A percentile compares a stretch with the other conserved stretches of the same genome.
Evolutionary conservation across 1,284 basidiomycete genomes (phyloP).

Genomic region (Leccinum fallax): DNA sequence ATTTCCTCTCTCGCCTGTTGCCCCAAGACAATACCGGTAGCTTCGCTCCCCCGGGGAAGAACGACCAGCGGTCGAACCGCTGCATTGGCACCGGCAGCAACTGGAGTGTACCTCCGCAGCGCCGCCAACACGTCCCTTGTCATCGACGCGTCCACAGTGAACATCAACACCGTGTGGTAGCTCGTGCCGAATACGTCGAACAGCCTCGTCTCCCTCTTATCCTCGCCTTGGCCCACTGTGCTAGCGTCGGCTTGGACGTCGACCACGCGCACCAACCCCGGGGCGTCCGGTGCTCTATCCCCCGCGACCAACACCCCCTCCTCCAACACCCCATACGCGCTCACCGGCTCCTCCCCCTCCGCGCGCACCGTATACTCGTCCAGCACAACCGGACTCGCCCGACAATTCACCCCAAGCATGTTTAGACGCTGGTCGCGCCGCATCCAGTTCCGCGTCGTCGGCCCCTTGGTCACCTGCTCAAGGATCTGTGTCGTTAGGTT

Average conservation of each 20-base stretch:
- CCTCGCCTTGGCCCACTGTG: not conserved
- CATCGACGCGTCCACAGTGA: not conserved
- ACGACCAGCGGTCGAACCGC: constrained; percentile 13
- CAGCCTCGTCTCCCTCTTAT: not conserved
- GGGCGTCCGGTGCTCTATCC: not conserved
- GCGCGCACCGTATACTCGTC: not conserved
- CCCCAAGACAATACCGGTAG: too few relatives aligned
- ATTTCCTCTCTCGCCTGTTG: too few relatives aligned
- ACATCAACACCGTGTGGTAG: constrained; percentile 24
- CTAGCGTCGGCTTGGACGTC: not conserved
- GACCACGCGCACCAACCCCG: not conserved
- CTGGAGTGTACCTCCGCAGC: not conserved
- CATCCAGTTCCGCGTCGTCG: not conserved
- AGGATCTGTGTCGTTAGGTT: constrained; percentile 18
- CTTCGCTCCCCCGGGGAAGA: constrained; percentile 11
- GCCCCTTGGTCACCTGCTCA: not conserved
- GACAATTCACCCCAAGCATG: too few relatives aligned
- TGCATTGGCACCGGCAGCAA: too few relatives aligned
- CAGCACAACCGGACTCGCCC: too few relatives aligned
- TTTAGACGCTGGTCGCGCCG: too few relatives aligned
- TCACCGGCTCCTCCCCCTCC: not conserved
- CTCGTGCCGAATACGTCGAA: constrained; percentile 3
- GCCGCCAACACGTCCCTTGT: not conserved
- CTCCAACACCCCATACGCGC: not conserved
- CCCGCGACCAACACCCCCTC: not conserved